Conservation (phyloP, 1,139 yeast species). For the Starmera stellimalicola region DNA sequence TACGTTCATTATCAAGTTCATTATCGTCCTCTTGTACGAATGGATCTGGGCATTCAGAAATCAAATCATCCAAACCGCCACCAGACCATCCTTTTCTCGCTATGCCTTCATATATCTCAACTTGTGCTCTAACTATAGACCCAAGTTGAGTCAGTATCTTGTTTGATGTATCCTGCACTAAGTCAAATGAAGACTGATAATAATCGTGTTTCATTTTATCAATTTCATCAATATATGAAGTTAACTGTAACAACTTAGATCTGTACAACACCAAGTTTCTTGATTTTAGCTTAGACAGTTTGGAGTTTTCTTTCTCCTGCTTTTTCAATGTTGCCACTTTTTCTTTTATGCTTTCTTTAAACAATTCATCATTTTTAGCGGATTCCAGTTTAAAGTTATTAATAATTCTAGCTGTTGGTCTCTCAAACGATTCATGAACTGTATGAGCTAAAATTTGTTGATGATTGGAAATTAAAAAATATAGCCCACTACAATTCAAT, state of each 20-base stretch:
- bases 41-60: constrained; percentile 45
- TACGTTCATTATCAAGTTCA: constrained; percentile 11
- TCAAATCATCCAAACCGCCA: constrained; percentile 67
- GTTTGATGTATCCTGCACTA: constrained; percentile 51
- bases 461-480: constrained; percentile 69
- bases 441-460: constrained; percentile 60
- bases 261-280: constrained; percentile 58
- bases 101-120: constrained; percentile 71
- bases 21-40: constrained; percentile 26
- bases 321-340: constrained; percentile 41
- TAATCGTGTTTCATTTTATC: constrained; percentile 70
- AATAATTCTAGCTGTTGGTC: constrained; percentile 41
- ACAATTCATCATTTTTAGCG: constrained; percentile 37
- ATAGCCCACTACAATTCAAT: constrained; percentile 68
- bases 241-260: constrained; percentile 53
- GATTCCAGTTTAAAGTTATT: constrained; percentile 31
- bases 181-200: constrained; percentile 47
- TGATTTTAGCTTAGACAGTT: constrained; percentile 44
- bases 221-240: constrained; percentile 68
- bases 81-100: constrained; percentile 86
- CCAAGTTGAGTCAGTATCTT: constrained; percentile 49
- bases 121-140: constrained; percentile 64
- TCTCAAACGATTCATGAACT: constrained; percentile 41
- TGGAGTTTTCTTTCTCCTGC: constrained; percentile 48
- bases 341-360: constrained; percentile 42